Conservation (phyloP, 225 moss, liverwort and hornwort species). For the Climacium dendroides region DNA sequence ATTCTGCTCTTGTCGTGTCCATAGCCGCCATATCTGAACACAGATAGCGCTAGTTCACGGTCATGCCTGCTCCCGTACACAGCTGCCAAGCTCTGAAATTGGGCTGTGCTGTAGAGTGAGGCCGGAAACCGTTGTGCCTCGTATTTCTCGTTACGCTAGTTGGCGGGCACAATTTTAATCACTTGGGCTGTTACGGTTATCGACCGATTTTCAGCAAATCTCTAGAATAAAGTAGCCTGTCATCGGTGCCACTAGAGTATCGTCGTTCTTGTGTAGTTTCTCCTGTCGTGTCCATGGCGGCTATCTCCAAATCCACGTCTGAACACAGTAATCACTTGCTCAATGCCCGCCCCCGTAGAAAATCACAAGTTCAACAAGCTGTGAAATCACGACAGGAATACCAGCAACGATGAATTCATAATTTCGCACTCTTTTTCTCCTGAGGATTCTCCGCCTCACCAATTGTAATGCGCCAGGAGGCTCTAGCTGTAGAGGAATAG, state of each 20-base stretch:
- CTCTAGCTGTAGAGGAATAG: background rate
- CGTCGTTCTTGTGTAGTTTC: background rate
- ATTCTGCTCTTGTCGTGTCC: background rate
- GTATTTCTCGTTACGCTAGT: background rate
- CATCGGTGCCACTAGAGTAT: background rate
- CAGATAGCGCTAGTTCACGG: background rate
- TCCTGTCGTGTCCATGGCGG: background rate
- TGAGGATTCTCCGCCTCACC: background rate
- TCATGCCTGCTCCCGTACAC: background rate
- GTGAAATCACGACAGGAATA: background rate
- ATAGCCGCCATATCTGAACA: background rate
- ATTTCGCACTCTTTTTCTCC: background rate
- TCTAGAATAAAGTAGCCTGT: background rate
- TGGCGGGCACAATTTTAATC: background rate
- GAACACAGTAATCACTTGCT: background rate
- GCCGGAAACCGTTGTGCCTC: background rate
- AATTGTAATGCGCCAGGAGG: too few relatives aligned
- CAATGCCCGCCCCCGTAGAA: background rate
- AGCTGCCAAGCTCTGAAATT: background rate
- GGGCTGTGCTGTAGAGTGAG: background rate
- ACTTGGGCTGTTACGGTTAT: too few relatives aligned
- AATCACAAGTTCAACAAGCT: background rate
- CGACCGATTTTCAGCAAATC: background rate
- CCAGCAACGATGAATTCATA: background rate
- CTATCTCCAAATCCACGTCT: too few relatives aligned